These are phyloP conservation scores for Eutrema yunnanense DNA, from an alignment of 345 rosid species.

Conservation along the genomic window DNA sequence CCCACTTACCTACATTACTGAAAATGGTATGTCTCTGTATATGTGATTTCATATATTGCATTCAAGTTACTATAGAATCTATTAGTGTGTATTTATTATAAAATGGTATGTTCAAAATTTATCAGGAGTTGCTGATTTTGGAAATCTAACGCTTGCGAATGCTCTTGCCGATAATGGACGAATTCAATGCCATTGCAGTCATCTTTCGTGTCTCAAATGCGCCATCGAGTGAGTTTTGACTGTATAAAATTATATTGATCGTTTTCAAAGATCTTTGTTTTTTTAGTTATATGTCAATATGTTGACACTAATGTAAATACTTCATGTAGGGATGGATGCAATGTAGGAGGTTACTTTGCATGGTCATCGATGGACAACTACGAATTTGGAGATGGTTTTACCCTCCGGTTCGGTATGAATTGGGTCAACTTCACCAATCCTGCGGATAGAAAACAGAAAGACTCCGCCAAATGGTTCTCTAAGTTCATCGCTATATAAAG, in stretches of 20 bases:
- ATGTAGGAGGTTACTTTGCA: slow-evolving; percentile 16
- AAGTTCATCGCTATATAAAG: slow-evolving; percentile 10
- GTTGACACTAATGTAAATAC: not conserved
- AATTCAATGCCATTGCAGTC: slow-evolving; percentile 8
- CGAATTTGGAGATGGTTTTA: slow-evolving; percentile 6
- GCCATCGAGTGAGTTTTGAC: slow-evolving; percentile 11
- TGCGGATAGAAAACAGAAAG: slow-evolving; percentile 8
- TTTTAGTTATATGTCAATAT: not conserved
- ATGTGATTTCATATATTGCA: too few species aligned
- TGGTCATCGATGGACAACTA: slow-evolving; percentile 20
- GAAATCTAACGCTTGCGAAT: not conserved
- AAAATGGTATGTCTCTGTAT: not conserved
- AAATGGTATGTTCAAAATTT: not conserved
- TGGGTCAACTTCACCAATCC: slow-evolving; percentile 27
- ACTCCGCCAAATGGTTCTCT: slow-evolving; percentile 26
- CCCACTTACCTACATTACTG: slow-evolving; percentile 23
- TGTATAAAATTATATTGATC: too few species aligned
- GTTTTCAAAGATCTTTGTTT: too few species aligned
- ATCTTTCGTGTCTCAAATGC: slow-evolving; percentile 17
- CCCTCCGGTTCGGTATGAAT: slow-evolving; percentile 14
- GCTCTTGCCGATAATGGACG: slow-evolving; percentile 15
- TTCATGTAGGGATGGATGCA: slow-evolving; percentile 8
- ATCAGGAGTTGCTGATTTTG: slow-evolving; percentile 13
- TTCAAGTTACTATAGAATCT: not conserved
- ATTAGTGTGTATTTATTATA: not conserved